These are phyloP conservation scores for Fusarium piperis DNA, from an alignment of 2,329 filamentous ascomycete genomes.

Conservation along the genomic window DNA sequence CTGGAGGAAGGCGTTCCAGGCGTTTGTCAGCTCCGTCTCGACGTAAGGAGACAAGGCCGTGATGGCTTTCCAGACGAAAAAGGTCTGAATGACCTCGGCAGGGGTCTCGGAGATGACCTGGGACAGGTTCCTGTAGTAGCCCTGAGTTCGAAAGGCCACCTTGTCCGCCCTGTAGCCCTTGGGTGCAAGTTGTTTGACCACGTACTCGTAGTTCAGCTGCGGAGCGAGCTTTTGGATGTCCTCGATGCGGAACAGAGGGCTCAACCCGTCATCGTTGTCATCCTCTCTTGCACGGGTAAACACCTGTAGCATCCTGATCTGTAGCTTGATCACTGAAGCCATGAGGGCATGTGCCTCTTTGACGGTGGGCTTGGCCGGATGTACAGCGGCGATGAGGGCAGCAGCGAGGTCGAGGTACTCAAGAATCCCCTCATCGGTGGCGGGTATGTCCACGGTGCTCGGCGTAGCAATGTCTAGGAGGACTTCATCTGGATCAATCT, in stretches of 20 bases:
- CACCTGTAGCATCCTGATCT: background rate
- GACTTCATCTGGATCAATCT: constrained; percentile 2
- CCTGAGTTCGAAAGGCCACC: constrained; percentile 64
- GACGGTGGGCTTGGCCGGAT: constrained; percentile 8
- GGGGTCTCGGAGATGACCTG: constrained; percentile 63
- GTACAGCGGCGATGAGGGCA: background rate
- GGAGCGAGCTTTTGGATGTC: background rate
- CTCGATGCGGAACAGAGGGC: background rate
- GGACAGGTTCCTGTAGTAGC: constrained; percentile 68
- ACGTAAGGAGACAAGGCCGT: constrained; percentile 62
- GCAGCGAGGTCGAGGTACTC: constrained; percentile 9
- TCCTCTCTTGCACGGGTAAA: background rate
- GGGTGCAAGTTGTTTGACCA: constrained; percentile 17
- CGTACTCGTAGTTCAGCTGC: constrained; percentile 15
- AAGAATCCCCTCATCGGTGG: background rate
- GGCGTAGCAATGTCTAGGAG: background rate
- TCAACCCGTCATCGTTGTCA: background rate
- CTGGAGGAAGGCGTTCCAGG: constrained; percentile 68
- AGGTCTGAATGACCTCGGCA: constrained; percentile 67
- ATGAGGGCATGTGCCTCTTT: background rate
- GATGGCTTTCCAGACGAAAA: constrained; percentile 72
- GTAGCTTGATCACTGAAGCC: background rate
- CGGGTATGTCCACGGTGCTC: background rate
- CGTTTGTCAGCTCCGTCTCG: constrained; percentile 67
- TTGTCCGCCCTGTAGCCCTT: constrained; percentile 48